Evolutionary conservation across 2,329 filamentous ascomycete genomes (phyloP).

Genomic region (Blastomyces emzantsi): DNA sequence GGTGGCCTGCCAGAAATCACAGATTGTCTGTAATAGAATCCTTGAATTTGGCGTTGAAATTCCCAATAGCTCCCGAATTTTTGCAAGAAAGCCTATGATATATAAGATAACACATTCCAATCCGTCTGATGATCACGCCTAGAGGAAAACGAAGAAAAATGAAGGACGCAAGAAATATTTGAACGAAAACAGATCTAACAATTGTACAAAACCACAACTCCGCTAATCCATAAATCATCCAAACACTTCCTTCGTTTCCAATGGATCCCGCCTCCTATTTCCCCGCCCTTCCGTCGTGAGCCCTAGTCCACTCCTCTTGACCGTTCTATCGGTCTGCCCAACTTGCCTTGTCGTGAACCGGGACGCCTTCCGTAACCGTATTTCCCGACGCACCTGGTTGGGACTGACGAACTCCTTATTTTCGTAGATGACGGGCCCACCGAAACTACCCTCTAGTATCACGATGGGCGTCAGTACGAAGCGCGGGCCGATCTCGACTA

Average conservation of each 20-base stretch:
- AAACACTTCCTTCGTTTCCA: constrained; percentile 72
- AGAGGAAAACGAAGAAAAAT: not conserved
- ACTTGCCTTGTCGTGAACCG: constrained; percentile 71
- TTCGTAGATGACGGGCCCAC: constrained; percentile 94
- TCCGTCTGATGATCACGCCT: not conserved
- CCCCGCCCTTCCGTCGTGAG: constrained; percentile 59
- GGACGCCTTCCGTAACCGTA: constrained; percentile 65
- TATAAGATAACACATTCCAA: not conserved
- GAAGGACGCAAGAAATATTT: not conserved
- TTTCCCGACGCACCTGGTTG: constrained; percentile 82
- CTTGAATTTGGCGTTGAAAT: too few species aligned
- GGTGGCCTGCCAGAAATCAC: too few species aligned
- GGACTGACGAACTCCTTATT: constrained; percentile 96
- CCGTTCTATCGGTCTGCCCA: constrained; percentile 59
- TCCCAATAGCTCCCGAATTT: too few species aligned
- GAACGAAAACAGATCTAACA: not conserved
- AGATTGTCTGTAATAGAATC: too few species aligned
- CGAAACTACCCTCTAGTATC: constrained; percentile 90
- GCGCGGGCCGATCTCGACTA: constrained; percentile 89
- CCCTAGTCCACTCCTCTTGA: constrained; percentile 68
- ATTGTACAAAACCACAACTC: not conserved
- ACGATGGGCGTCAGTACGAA: constrained; percentile 92
- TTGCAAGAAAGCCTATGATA: too few species aligned
- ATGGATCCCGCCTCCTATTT: constrained; percentile 54
- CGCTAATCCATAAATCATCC: constrained; percentile 41